These are phyloP conservation scores for Boletus vermiculosoides DNA, from an alignment of 768 basidiomycete genomes.

Conservation along the genomic window DNA sequence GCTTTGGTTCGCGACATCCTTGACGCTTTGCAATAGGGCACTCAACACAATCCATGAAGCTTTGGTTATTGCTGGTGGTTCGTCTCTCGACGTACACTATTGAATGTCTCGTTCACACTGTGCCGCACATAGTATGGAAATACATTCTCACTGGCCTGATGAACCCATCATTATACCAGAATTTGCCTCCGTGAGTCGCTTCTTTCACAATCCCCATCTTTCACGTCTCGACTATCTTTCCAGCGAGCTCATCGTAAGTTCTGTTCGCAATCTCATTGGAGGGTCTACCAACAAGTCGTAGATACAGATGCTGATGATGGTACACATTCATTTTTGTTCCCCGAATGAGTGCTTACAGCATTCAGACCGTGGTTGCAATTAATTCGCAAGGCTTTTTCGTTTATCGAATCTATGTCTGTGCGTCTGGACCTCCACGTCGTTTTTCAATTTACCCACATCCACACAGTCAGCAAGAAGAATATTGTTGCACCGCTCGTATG, in stretches of 20 bases:
- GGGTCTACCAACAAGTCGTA: neutral
- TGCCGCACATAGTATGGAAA: conserved; percentile 2
- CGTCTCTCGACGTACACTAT: neutral
- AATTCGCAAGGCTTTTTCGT: conserved; percentile 11
- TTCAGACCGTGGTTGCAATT: conserved; percentile 1
- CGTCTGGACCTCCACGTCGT: neutral
- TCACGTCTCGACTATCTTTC: neutral
- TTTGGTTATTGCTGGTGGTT: conserved; percentile 8
- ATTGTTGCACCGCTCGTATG: conserved; percentile 6
- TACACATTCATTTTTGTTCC: neutral
- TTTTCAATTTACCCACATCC: neutral
- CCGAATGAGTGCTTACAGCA: neutral
- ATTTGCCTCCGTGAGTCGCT: conserved; percentile 1
- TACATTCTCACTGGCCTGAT: neutral
- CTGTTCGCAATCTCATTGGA: neutral
- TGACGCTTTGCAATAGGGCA: neutral
- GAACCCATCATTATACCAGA: neutral
- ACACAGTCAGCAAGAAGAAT: conserved; percentile 9
- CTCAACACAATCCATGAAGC: conserved; percentile 13
- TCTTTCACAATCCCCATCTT: neutral
- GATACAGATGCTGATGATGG: conserved; percentile 7
- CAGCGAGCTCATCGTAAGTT: conserved; percentile 12
- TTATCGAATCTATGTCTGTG: conserved; percentile 12
- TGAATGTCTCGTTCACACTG: neutral
- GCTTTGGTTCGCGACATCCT: too few species aligned